Conservation (phyloP, 257 asterid genomes). For the Mentha longifolia region DNA sequence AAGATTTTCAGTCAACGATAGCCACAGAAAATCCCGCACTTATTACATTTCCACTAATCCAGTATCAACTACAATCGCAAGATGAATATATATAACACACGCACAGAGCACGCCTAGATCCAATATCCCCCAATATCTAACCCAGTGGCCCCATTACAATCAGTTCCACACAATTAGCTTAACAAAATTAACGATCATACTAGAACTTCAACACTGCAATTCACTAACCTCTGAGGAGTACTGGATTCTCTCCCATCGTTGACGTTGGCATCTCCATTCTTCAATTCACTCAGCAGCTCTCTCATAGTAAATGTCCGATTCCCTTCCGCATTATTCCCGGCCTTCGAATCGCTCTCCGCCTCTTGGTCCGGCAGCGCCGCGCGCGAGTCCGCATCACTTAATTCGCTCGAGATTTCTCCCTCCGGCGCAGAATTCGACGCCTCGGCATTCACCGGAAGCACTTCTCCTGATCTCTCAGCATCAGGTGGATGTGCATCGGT, state of each 20-base stretch:
- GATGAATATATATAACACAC: not conserved
- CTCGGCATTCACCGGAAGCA: conserved; percentile 41
- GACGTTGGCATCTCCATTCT: conserved; percentile 65
- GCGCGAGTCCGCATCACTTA: conserved; percentile 40
- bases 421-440: conserved; percentile 42
- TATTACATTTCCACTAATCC: conserved; percentile 14
- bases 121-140: conserved; percentile 18
- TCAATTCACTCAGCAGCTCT: conserved; percentile 87
- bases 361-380: conserved; percentile 40
- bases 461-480: conserved; percentile 43
- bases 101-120: conserved; percentile 24
- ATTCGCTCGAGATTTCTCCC: conserved; percentile 40
- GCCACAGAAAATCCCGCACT: conserved; percentile 20
- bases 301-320: conserved; percentile 92
- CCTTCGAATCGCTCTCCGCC: conserved; percentile 45
- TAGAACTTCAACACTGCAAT: conserved; percentile 13
- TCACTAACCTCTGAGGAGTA: conserved; percentile 76
- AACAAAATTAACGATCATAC: conserved; percentile 19
- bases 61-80: not conserved
- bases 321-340: conserved; percentile 55
- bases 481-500: conserved; percentile 47
- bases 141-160: conserved; percentile 2
- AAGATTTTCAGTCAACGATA: conserved; percentile 11
- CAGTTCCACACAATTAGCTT: conserved; percentile 20
- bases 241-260: conserved; percentile 52